Evolutionary conservation across 495 filamentous ascomycete genomes (phyloP).

Genomic region (Letharia lupina): DNA sequence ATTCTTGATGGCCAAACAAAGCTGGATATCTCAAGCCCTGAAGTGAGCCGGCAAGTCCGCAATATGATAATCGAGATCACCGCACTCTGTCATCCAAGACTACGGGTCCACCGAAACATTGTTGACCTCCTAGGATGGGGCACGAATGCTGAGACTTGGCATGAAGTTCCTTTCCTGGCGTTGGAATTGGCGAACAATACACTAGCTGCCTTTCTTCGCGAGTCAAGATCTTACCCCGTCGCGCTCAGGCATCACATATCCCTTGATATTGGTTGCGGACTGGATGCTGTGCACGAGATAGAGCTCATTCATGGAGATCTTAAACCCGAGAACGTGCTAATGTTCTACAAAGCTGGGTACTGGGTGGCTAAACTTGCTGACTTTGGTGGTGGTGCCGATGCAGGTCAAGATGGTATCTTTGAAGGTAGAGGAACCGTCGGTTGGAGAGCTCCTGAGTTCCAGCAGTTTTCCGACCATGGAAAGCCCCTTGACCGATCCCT

Average conservation of each 20-base stretch:
- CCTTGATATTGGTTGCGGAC: slow-evolving; percentile 15
- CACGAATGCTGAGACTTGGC: not conserved
- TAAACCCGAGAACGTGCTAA: slow-evolving; percentile 34
- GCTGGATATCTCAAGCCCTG: slow-evolving; percentile 1
- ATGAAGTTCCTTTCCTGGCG: slow-evolving; percentile 5
- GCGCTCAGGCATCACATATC: slow-evolving; percentile 16
- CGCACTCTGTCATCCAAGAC: slow-evolving; percentile 9
- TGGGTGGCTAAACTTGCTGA: slow-evolving; percentile 27
- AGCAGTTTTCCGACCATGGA: not conserved
- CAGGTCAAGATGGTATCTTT: slow-evolving; percentile 7
- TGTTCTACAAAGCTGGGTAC: slow-evolving; percentile 24
- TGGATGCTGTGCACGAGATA: slow-evolving; percentile 13
- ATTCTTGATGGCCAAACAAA: slow-evolving; percentile 1
- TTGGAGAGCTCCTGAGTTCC: slow-evolving; percentile 26
- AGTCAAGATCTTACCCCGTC: not conserved
- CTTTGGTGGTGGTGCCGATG: slow-evolving; percentile 26
- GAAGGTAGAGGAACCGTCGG: slow-evolving; percentile 20
- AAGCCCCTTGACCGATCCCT: not conserved
- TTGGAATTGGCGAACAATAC: slow-evolving; percentile 14
- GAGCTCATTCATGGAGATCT: slow-evolving; percentile 41
- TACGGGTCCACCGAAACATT: slow-evolving; percentile 22
- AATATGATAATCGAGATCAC: slow-evolving; percentile 8
- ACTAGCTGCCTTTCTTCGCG: slow-evolving; percentile 4
- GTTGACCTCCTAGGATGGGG: slow-evolving; percentile 19
- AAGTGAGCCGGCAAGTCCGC: not conserved